phyloP scores from a whole-genome alignment of 139 green algal genomes.

The Picochlorum sp. region DNA sequence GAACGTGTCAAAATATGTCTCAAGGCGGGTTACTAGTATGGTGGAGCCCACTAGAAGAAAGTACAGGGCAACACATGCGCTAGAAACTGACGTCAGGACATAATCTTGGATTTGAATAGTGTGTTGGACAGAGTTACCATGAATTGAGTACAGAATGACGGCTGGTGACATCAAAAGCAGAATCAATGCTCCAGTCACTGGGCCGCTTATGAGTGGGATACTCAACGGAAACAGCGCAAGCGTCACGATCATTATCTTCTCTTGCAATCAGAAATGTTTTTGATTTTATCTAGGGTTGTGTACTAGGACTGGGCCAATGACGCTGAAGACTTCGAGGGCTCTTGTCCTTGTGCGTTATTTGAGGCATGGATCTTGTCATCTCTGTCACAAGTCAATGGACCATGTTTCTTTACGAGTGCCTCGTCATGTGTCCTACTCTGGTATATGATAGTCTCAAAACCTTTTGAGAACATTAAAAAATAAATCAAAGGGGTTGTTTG shows the following conservation, averaged over 20 bases:
- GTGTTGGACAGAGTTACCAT: not conserved
- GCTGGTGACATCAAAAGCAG: not conserved
- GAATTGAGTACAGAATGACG: not conserved
- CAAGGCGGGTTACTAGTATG: slow-evolving; percentile 12
- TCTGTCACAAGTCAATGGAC: too few relatives aligned
- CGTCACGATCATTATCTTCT: not conserved
- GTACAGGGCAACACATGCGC: not conserved
- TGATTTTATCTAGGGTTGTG: too few relatives aligned
- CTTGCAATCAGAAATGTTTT: too few relatives aligned
- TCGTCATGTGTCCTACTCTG: too few relatives aligned
- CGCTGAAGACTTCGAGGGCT: too few relatives aligned
- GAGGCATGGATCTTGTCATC: too few relatives aligned
- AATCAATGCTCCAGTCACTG: not conserved
- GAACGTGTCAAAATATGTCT: slow-evolving; percentile 17
- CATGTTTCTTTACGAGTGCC: too few relatives aligned
- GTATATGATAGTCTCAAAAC: too few relatives aligned
- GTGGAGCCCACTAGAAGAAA: slow-evolving; percentile 8
- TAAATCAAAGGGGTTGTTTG: too few relatives aligned
- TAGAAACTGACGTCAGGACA: not conserved
- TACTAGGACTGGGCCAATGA: too few relatives aligned
- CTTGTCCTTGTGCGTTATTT: too few relatives aligned
- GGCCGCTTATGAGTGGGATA: slow-evolving; percentile 1
- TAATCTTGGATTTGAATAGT: not conserved
- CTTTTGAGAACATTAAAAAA: too few relatives aligned
- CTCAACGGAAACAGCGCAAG: not conserved